Conservation (phyloP, 805 yeast species). For the Yamadazyma philogaea region DNA sequence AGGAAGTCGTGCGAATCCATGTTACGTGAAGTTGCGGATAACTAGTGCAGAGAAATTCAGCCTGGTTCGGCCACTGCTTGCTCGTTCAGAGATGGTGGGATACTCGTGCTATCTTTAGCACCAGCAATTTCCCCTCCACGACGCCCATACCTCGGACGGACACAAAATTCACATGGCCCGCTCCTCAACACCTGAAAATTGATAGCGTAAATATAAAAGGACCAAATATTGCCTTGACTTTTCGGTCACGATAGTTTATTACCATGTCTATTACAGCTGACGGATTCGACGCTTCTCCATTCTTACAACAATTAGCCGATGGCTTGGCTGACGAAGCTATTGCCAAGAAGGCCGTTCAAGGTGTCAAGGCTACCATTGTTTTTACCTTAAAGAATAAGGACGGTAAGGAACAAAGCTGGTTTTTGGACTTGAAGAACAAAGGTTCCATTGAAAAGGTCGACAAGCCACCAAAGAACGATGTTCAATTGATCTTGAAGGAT, state of each 20-base stretch:
- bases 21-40: neutral
- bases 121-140: constrained; percentile 2
- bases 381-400: constrained; percentile 66
- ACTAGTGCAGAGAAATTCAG: no score
- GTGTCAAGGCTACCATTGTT: constrained; percentile 59
- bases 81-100: neutral
- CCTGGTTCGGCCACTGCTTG: no score
- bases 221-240: constrained; percentile 1
- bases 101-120: neutral
- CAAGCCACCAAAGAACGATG: constrained; percentile 53
- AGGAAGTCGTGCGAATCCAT: neutral
- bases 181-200: neutral
- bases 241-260: constrained; percentile 2
- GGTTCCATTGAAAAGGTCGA: constrained; percentile 47
- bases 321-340: constrained; percentile 35
- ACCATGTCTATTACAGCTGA: constrained; percentile 27
- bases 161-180: constrained; percentile 8
- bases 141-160: constrained; percentile 6
- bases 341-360: constrained; percentile 39
- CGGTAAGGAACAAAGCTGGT: constrained; percentile 60
- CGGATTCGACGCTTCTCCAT: constrained; percentile 44
- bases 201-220: constrained; percentile 5
- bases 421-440: constrained; percentile 59
- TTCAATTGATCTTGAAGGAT: constrained; percentile 63
- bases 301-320: constrained; percentile 37